Conservation (phyloP, 2,329 filamentous ascomycete genomes). For the Coniochaeta prunicola region DNA sequence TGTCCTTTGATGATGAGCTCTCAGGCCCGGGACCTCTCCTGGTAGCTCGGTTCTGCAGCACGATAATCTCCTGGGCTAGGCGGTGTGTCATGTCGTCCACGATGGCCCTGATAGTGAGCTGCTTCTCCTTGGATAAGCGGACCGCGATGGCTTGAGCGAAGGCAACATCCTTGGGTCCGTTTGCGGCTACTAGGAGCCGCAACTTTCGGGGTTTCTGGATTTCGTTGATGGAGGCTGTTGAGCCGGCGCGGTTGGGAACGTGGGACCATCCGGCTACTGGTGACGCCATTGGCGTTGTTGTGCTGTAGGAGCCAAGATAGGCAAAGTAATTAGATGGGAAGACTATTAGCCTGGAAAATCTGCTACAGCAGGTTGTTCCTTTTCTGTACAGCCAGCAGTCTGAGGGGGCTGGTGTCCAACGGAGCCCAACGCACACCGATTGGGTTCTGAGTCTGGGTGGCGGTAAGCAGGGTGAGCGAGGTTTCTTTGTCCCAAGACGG, state of each 20-base stretch:
- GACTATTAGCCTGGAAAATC: background rate
- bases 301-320: background rate
- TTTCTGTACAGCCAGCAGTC: background rate
- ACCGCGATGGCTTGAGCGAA: constrained; percentile 60
- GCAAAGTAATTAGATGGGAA: background rate
- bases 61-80: constrained; percentile 55
- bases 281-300: background rate
- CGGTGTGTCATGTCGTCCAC: constrained; percentile 59
- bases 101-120: constrained; percentile 54
- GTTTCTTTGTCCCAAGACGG: background rate
- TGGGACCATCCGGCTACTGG: background rate
- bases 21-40: constrained; percentile 15
- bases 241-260: background rate
- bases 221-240: constrained; percentile 26
- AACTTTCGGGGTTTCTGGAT: constrained; percentile 35
- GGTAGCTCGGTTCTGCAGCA: constrained; percentile 47
- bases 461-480: background rate
- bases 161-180: constrained; percentile 57
- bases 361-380: background rate
- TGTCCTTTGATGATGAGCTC: constrained; percentile 26
- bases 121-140: constrained; percentile 56
- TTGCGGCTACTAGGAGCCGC: constrained; percentile 57
- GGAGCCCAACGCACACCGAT: background rate
- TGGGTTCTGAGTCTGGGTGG: background rate
- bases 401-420: background rate